phyloP scores from a whole-genome alignment of 1,284 basidiomycete species.

The Moesziomyces antarcticus region DNA sequence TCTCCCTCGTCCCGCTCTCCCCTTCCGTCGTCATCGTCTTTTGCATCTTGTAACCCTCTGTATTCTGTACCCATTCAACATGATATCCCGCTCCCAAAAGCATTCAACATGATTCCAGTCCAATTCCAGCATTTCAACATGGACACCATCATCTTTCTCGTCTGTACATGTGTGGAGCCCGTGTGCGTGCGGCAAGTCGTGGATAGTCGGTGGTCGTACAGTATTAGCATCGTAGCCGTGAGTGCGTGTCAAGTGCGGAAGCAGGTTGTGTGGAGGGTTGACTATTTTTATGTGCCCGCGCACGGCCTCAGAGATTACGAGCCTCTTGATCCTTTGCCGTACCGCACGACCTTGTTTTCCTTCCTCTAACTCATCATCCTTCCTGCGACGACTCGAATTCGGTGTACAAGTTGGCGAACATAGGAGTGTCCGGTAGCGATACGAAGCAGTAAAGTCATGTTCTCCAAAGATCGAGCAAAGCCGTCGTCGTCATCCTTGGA shows the following conservation, averaged over 20 bases:
- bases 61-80: slow-evolving; percentile 56
- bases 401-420: no score
- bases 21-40: slow-evolving; percentile 29
- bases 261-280: background rate
- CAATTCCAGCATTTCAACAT: slow-evolving; percentile 50
- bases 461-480: slow-evolving; percentile 11
- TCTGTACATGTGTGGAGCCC: background rate
- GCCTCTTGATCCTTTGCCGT: background rate
- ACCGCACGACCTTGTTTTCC: no score
- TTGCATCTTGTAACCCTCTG: slow-evolving; percentile 21
- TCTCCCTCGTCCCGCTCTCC: slow-evolving; percentile 6
- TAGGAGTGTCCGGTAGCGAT: background rate
- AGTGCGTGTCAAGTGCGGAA: no score
- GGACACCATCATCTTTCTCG: slow-evolving; percentile 7
- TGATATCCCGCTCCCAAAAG: slow-evolving; percentile 53
- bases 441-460: slow-evolving; percentile 16
- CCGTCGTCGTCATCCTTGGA: slow-evolving; percentile 34
- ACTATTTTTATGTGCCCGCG: background rate
- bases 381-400: no score
- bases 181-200: background rate
- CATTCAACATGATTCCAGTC: slow-evolving; percentile 47
- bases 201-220: no score
- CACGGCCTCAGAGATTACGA: background rate
- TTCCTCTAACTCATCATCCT: no score
- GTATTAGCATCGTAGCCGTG: background rate